Base-by-base conservation (phyloP, 192 early-diverging fungal species). In the Coemansia sp. region DNA sequence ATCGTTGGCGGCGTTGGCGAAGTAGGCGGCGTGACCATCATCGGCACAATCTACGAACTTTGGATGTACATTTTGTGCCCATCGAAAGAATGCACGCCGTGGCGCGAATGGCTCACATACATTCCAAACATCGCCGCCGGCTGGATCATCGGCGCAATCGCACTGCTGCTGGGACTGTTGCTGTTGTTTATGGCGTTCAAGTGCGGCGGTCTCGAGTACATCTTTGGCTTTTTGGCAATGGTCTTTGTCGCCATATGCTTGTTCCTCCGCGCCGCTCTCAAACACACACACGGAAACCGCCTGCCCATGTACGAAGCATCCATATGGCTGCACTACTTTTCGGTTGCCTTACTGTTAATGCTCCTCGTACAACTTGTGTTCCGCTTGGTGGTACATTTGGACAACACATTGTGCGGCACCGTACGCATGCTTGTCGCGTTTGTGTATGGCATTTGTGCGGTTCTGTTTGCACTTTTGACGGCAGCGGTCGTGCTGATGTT, bases 61-160 rank as follows among this genome's bases (percentile, higher is more conserved):
- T 78, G 76, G 76, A 78, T 78, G 76, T 78, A 64, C 64, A 66
- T 78, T 26, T 45, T 78, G 76, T 78, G 76, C 4, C 76, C 76
- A 16, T 78, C 76, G 13, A 54, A 41, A 16, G 58, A 71, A 41
- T 78, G 76, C 66, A 66, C 71, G 56, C 63, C 70, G 51, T 68
- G 64, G 66, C 76, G 76, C 66, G 76, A 78, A 52, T 78, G 76
- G 76, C 76, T 78, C 24, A 78, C 76, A n/a, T 78, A 73, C 39
- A 78, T 78, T 23, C 78, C 78, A 24, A 81, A 66, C 45, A 63
- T 71, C 3, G 68, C 68, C 0, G 78, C 72, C 18, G 78, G 78
- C 4, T 81, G 78, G 78, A 65, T 71, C 7, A 55, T 81, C 23
- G 78, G 78, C 27, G 61, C 62, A 0, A 22, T 78, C 10, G 76